A percentile compares a stretch with the other conserved stretches of the same genome.
Conservation (phyloP, 1,284 basidiomycete species). For the Rhodotorula glutinis region DNA sequence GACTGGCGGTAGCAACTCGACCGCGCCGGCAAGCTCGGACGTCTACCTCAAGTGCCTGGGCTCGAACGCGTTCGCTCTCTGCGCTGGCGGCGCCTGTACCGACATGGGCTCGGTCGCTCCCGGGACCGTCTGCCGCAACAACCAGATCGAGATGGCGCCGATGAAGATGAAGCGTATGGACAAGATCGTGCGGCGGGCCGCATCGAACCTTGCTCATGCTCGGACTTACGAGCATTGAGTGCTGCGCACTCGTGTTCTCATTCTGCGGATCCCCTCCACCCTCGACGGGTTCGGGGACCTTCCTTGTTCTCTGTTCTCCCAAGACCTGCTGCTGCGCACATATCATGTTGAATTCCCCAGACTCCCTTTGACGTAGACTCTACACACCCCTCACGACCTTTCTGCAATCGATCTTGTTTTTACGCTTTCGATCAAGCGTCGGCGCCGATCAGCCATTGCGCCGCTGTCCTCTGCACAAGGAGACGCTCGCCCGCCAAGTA, state of each 20-base stretch:
- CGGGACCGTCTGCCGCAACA: conserved; percentile 26
- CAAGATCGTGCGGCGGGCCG: conserved; percentile 5
- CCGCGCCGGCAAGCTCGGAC: not conserved
- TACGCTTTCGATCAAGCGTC: no score
- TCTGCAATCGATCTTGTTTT: no score
- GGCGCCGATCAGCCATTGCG: conserved; percentile 9
- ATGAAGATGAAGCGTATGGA: not conserved
- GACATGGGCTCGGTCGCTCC: conserved; percentile 35
- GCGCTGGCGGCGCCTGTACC: conserved; percentile 20
- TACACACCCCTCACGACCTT: no score
- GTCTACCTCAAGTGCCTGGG: conserved; percentile 24
- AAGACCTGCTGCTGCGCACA: no score
- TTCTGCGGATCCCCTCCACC: no score
- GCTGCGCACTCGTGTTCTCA: not conserved
- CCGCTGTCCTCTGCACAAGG: conserved; percentile 8
- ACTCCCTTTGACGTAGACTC: no score
- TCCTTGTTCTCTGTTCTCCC: no score
- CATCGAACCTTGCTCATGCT: not conserved
- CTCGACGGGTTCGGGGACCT: no score
- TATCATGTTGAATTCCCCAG: no score
- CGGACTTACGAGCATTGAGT: not conserved
- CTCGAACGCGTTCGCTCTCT: conserved; percentile 28
- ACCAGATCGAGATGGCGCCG: conserved; percentile 16
- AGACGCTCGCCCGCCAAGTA: conserved; percentile 25
- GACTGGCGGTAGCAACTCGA: not conserved